A percentile compares a stretch with the other conserved stretches of the same genome.
phyloP scores from a whole-genome alignment of 257 asterid genomes.

The Nicotiana undulata region DNA sequence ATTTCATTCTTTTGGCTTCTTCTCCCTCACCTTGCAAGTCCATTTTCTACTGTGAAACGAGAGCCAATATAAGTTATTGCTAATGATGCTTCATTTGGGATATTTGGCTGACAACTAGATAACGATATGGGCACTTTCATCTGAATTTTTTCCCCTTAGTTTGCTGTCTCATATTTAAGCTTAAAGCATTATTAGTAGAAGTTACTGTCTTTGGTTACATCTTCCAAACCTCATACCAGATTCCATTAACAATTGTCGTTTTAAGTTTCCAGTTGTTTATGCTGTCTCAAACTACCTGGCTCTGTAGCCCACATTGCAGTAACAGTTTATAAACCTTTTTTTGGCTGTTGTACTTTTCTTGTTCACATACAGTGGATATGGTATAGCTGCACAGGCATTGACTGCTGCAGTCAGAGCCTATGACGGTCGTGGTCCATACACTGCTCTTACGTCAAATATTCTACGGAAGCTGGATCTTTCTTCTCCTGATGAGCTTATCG shows the following conservation, averaged over 20 bases:
- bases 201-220: not conserved
- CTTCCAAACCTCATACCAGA: not conserved
- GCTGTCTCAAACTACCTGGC: not conserved
- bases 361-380: constrained; percentile 66
- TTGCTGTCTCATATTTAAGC: not conserved
- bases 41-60: not conserved
- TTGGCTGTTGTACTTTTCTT: not conserved
- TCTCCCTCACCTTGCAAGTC: not conserved
- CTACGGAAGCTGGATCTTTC: constrained; percentile 47
- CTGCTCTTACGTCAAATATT: constrained; percentile 44
- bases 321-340: not conserved
- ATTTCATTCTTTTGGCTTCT: not conserved
- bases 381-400: constrained; percentile 78
- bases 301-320: not conserved
- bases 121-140: not conserved
- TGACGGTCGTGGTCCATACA: constrained; percentile 79
- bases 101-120: not conserved
- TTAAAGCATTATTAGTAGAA: not conserved
- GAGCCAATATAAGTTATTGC: not conserved
- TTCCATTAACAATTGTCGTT: not conserved
- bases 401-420: constrained; percentile 76
- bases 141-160: not conserved
- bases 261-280: not conserved
- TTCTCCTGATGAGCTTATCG: constrained; percentile 80
- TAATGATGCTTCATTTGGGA: not conserved